Conservation (phyloP, 2,329 filamentous ascomycete genomes). For the Pseudocercospora crystallina region DNA sequence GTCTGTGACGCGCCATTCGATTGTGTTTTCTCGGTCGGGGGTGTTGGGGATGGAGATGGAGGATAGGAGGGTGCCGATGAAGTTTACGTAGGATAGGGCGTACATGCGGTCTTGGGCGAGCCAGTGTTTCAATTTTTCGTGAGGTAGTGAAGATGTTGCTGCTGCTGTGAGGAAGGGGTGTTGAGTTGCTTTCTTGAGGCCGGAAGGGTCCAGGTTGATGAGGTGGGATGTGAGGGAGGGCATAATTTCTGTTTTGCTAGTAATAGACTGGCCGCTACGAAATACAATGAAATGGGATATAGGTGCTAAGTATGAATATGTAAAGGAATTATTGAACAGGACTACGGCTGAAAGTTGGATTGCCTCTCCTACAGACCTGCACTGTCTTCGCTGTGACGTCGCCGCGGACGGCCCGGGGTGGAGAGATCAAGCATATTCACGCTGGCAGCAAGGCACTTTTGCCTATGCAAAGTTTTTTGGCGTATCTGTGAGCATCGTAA, state of each 20-base stretch:
- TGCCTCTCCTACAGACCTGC: too few relatives aligned
- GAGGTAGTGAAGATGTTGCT: constrained; percentile 61
- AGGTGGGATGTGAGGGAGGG: constrained; percentile 60
- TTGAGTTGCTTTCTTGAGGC: constrained; percentile 60
- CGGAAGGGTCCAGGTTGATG: constrained; percentile 47
- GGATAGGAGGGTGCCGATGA: constrained; percentile 63
- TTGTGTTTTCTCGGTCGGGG: constrained; percentile 40
- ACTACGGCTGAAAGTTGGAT: too few relatives aligned
- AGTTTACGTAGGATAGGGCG: constrained; percentile 67
- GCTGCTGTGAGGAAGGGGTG: constrained; percentile 66
- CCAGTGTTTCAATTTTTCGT: constrained; percentile 61
- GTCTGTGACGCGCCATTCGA: constrained; percentile 60
- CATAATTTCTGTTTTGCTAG: constrained; percentile 21
- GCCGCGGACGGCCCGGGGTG: too few relatives aligned
- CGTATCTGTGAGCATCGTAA: too few relatives aligned
- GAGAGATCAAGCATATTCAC: too few relatives aligned
- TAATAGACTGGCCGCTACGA: too few relatives aligned
- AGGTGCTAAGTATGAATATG: too few relatives aligned
- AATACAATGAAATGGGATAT: too few relatives aligned
- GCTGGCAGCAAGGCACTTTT: too few relatives aligned
- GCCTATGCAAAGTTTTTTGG: too few relatives aligned
- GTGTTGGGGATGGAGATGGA: constrained; percentile 55
- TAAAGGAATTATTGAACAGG: not conserved
- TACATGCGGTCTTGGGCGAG: constrained; percentile 72
- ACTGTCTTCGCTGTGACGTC: too few relatives aligned